Base-by-base conservation (phyloP, 257 asterid species). In the Capsicum chinense region DNA sequence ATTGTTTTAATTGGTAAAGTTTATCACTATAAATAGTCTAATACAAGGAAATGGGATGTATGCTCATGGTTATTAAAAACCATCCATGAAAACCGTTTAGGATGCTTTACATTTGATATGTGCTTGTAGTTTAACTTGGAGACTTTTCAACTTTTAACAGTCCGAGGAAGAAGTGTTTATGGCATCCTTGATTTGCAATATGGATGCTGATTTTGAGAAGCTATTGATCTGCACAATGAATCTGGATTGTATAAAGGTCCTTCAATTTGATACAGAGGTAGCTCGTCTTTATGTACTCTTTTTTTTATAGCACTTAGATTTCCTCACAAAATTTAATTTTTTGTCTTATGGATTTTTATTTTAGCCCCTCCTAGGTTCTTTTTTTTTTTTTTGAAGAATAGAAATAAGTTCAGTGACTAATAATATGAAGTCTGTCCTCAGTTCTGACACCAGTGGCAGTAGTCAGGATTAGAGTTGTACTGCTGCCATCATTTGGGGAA, bases 191-290 rank as follows among this genome's bases (percentile, higher is more conserved):
- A 96, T 96, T 74, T 96, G 99, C 92, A 89, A 90, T 84, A 88
- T 93, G 89, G 97, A 92, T 81, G 84, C 76, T 82, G 93, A 93
- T 85, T 89, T 92, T 42, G 92, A 93, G 92, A 92, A 91, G 90
- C 95, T 94, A 88, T 88, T 96, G 78, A 91, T 96, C 69, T 96
- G 99, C 92, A 94, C 91, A 92, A 92, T 96, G 98, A 98, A 96
- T 87, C 85, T 89, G 83, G 99, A 94, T 81, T 96, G 95, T 83
- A 91, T 92, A 84, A 94, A 91, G 91, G 84, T 92, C 74, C 91
- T 96, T 87, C 97, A 90, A 84, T 96, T 96, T 88, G 97, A 92
- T 73, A 89, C 95, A 14, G 98, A 96, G 98, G 98, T 94, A 88
- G 69, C 17, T 83, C 57, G 69, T 56, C 68, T 52, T 70, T 47